These are phyloP conservation scores for Asterophora lycoperdoides DNA, from an alignment of 768 basidiomycete genomes.

Conservation along the genomic window DNA sequence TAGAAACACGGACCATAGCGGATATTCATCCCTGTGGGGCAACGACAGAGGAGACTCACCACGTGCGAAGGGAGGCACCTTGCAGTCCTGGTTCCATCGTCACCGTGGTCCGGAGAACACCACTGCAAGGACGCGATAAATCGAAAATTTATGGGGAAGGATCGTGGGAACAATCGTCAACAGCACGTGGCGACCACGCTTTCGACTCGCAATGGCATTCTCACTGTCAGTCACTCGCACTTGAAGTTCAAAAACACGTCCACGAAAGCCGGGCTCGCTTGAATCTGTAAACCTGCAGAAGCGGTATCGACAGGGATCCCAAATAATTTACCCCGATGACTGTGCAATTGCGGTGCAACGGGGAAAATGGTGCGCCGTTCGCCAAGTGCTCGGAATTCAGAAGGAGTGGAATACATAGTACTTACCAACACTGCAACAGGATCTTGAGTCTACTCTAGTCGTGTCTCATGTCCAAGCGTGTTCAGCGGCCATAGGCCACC, in stretches of 20 bases:
- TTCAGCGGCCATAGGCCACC: slow-evolving; percentile 9
- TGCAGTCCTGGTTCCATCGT: slow-evolving; percentile 18
- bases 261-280: background rate
- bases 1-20: slow-evolving; percentile 94
- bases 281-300: background rate
- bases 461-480: slow-evolving; percentile 22
- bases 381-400: background rate
- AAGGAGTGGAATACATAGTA: too few species aligned
- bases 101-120: too few species aligned
- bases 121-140: too few species aligned
- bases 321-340: background rate
- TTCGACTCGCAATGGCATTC: too few species aligned
- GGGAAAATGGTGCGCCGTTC: background rate
- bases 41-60: slow-evolving; percentile 44
- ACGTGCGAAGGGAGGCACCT: too few species aligned
- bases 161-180: slow-evolving; percentile 6
- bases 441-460: slow-evolving; percentile 23
- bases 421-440: too few species aligned
- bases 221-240: too few species aligned
- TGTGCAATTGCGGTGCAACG: background rate
- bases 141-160: slow-evolving; percentile 12
- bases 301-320: background rate
- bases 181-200: too few species aligned
- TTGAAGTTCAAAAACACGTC: too few species aligned
- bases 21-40: slow-evolving; percentile 45